Evolutionary conservation across 257 asterid species (phyloP), one percentile per base, ranked within the genome.

Genomic region (Paulownia fortunei): DNA sequence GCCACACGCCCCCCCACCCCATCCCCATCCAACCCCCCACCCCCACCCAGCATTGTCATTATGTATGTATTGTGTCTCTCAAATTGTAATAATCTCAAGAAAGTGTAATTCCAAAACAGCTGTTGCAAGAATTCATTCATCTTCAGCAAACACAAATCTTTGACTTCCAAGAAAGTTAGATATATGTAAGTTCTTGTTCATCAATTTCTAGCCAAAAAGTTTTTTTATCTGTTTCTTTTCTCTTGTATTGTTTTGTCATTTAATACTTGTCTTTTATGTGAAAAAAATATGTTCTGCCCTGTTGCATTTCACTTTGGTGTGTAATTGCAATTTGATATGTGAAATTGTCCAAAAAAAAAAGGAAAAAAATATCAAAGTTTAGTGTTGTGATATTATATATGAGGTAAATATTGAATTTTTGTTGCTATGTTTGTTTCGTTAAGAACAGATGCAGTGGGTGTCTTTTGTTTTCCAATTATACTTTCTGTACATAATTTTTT

Each of bases 1-100:
- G 82, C 84, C 90, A 86, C 90, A 83, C 92, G 90, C 90, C 79
- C 63, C 16, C 72, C 67, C 67, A 27, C 62, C 4, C 87, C 75
- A 30, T 3, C 39, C 64, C 41, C 1, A 51, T 3, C 85, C 42
- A 21, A 44, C 61, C 34, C 51, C 36, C 21, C 84, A 83, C 59
- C n/a, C 37, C 69, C 32, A 32, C 0, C 42, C 44, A 9, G 16
- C 47, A 16, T 42, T 42, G 18, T 76, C 37, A 39, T 54, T 19
- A 13, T 24, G 42, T 19, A 12, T 72, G n/a, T n/a, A n/a, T n/a
- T n/a, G n/a, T 13, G 30, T 34, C 21, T 55, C 49, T 18, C 16
- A 12, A n/a, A 15, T 10, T 6, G 12, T 32, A 24, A 59, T 15
- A 39, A 8, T 59, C 68, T 19, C 46, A 8, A 24, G 12, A 32